Percentiles rank a stretch among this genome's conserved stretches.
phyloP scores from a whole-genome alignment of 306 rosid species.

The Vigna hirtella region DNA sequence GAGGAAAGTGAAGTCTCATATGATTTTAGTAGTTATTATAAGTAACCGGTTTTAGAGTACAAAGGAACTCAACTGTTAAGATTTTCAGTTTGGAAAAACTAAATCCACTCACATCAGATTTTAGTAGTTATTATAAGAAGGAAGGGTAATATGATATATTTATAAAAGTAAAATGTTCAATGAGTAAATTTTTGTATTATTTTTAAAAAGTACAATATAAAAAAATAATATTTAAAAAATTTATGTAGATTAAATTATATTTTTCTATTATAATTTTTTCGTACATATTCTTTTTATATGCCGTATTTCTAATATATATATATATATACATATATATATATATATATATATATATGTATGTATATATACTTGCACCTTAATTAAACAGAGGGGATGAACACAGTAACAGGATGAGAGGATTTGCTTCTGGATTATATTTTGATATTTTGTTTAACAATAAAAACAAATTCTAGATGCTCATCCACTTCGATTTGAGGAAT shows the following conservation, averaged over 20 bases:
- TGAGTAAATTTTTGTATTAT: no score
- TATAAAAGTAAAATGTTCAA: no score
- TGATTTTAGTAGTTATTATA: no score
- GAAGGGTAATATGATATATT: no score
- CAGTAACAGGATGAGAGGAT: background rate
- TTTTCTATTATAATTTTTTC: conserved; percentile 18
- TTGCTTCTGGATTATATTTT: background rate
- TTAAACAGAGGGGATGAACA: background rate
- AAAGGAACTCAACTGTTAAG: conserved; percentile 55
- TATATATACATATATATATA: no score
- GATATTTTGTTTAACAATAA: no score
- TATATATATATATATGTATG: no score
- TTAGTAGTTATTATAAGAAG: no score
- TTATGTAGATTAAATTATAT: no score
- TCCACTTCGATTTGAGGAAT: background rate
- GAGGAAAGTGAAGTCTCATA: conserved; percentile 33
- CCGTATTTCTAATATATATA: background rate
- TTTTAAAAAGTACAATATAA: no score
- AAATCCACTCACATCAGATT: background rate
- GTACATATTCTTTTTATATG: conserved; percentile 30
- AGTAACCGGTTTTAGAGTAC: conserved; percentile 59
- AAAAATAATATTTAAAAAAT: no score
- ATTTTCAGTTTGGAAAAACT: conserved; percentile 64
- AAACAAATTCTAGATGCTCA: background rate
- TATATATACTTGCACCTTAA: background rate